Base-by-base conservation (phyloP, 768 basidiomycete genomes). In the Gloeostereum incarnatum region DNA sequence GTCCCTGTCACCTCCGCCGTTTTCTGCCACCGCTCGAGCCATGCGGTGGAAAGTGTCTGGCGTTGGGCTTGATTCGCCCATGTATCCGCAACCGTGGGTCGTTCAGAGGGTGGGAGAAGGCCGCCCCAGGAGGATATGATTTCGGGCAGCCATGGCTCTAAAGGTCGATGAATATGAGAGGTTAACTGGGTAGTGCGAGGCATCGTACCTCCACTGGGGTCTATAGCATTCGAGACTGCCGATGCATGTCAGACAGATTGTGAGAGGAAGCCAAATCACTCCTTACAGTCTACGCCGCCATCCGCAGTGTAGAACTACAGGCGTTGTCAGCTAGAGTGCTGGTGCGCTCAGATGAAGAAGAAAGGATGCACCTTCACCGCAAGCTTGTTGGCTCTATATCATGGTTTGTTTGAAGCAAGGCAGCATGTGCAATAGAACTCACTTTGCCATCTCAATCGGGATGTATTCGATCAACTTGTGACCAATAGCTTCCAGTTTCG, bases 401-500 rank as follows among this genome's bases (percentile, higher is more conserved):
- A 27, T 14, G 26, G 26, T 14, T 8, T 8, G 26, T 8, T 14
- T 8, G 8, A 8, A 27, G 26, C 8, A n/a, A n/a, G 26, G 26
- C 26, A 8, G 9, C 14, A 8, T 6, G 7, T 23, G 11, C 9
- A 25, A 17, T 16, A 24, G 20, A 17, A 6, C 17, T 16, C 17
- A 16, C n/a, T n/a, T n/a, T n/a, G n/a, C n/a, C n/a, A n/a, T n/a
- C n/a, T n/a, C n/a, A n/a, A n/a, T n/a, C n/a, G n/a, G n/a, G n/a
- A n/a, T n/a, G n/a, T n/a, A 20, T 6, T 7, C 6, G 17, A 22
- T 39, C 32, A 71, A 71, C 65, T 53, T 61, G 43, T 75, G 69
- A 13, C 79, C 75, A 8, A 64, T 70, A 2, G 60, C 62, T 34
- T 69, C 58, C 38, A 74, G 49, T 5, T 65, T 68, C 3, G 48